Base-by-base conservation (phyloP, 2,329 filamentous ascomycete genomes). In the Apiospora malaysiana region DNA sequence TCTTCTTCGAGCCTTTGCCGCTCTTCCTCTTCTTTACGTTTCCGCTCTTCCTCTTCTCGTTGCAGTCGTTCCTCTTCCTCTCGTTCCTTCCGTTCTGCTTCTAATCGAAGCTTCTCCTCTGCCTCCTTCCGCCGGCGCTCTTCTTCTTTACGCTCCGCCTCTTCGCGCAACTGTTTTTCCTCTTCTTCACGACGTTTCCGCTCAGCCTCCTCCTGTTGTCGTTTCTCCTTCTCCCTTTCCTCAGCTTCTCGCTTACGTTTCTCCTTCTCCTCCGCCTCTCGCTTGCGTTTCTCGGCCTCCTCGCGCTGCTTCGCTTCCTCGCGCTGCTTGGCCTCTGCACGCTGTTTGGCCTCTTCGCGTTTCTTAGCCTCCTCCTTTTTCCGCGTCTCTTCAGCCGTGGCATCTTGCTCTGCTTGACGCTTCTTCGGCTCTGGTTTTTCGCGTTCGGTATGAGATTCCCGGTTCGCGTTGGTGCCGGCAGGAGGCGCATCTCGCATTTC, bases 401-500 rank as follows among this genome's bases (percentile, higher is more conserved):
- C 77, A 71, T 82, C 79, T 8, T 75, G 71, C 65, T 82, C 82
- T 18, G 79, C 75, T 70, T 80, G 79, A 73, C 80, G 75, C 63
- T 73, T 80, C 75, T 78, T 82, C 72, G 77, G 77, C 68, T 79
- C 81, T 72, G 80, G 82, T 70, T 78, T 80, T 66, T 81, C 82
- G 71, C 79, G 83, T 45, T 81, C 77, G 18, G 78, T 47, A 68
- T 76, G 80, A 4, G 75, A 72, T 40, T 79, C 79, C 6, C 74
- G 73, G 10, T 78, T 79, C 23, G 77, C 78, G 67, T 49, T 74
- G 70, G 45, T 73, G 23, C 71, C 70, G 37, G 77, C 75, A 59
- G 80, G 80, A 2, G 73, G 75, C 18, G 82, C 84, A 72, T 90
- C 88, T 1, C 80, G 81, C 88, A 90, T 90, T 25, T 88, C 86